phyloP scores from a whole-genome alignment of 495 filamentous ascomycete species.

The Hypoxylon trugodes region DNA sequence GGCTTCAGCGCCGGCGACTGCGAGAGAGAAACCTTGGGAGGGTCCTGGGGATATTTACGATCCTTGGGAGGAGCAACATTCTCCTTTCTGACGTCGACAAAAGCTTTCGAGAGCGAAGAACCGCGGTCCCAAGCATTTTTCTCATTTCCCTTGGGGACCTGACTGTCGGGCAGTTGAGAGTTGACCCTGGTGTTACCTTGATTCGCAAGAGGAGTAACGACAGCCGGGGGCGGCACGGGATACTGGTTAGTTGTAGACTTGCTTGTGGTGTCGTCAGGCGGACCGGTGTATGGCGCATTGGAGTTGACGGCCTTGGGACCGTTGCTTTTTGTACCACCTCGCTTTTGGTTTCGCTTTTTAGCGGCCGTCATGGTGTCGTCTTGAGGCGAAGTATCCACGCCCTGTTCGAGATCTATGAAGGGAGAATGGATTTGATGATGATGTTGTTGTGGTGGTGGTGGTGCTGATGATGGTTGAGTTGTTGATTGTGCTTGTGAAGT shows the following conservation, averaged over 20 bases:
- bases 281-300: constrained; percentile 10
- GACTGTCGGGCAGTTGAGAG: constrained; percentile 16
- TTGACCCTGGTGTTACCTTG: constrained; percentile 38
- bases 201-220: constrained; percentile 30
- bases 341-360: constrained; percentile 39
- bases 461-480: no score
- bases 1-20: constrained; percentile 24
- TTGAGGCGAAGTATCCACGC: constrained; percentile 9
- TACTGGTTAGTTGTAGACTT: constrained; percentile 1
- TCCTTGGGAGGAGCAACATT: constrained; percentile 18
- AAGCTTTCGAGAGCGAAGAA: not conserved
- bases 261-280: constrained; percentile 12
- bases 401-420: constrained; percentile 36
- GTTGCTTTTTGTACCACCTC: constrained; percentile 28
- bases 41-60: no score
- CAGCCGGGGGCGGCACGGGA: constrained; percentile 7
- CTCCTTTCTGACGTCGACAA: constrained; percentile 24
- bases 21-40: not conserved
- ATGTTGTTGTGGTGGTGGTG: not conserved
- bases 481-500: constrained; percentile 1
- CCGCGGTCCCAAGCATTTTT: not conserved
- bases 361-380: constrained; percentile 22
- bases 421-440: not conserved
- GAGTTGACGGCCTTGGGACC: not conserved
- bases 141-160: constrained; percentile 14